These are phyloP conservation scores for Epichloe sp. DNA, from an alignment of 2,329 filamentous ascomycete species.

Conservation along the genomic window DNA sequence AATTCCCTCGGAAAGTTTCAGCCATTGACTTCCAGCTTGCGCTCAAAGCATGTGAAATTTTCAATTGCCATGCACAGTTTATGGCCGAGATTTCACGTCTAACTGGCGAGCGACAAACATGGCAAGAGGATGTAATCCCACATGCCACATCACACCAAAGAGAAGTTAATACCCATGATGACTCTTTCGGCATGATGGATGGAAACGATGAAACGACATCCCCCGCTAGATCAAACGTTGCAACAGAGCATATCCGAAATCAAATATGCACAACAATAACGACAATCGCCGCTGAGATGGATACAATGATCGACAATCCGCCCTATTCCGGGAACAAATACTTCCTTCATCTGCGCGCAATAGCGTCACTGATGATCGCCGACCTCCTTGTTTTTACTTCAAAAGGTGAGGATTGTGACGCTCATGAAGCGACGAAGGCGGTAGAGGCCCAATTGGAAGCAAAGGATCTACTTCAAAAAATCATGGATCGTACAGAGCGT, in stretches of 20 bases:
- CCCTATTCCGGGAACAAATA: slow-evolving; percentile 57
- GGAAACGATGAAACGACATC: neutral
- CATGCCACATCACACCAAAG: neutral
- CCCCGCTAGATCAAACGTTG: slow-evolving; percentile 1
- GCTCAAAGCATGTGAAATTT: slow-evolving; percentile 71
- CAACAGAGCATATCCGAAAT: slow-evolving; percentile 27
- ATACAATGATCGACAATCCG: slow-evolving; percentile 52
- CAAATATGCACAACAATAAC: slow-evolving; percentile 46
- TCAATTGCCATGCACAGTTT: slow-evolving; percentile 53
- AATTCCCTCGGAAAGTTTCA: slow-evolving; percentile 43
- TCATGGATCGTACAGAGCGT: slow-evolving; percentile 18
- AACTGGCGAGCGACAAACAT: slow-evolving; percentile 7
- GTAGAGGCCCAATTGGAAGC: slow-evolving; percentile 18
- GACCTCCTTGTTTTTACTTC: slow-evolving; percentile 44
- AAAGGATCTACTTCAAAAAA: slow-evolving; percentile 13
- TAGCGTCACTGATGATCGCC: slow-evolving; percentile 61
- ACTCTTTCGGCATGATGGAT: neutral
- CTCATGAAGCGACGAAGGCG: slow-evolving; percentile 12
- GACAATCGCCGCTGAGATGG: slow-evolving; percentile 55
- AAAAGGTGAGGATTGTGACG: neutral
- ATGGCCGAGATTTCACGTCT: slow-evolving; percentile 28
- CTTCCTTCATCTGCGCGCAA: slow-evolving; percentile 58
- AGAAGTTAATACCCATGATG: neutral
- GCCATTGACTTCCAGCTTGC: slow-evolving; percentile 70
- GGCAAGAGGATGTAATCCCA: slow-evolving; percentile 4